Conservation (phyloP, 129 eudicot species). For the Saussurea involucrata region DNA sequence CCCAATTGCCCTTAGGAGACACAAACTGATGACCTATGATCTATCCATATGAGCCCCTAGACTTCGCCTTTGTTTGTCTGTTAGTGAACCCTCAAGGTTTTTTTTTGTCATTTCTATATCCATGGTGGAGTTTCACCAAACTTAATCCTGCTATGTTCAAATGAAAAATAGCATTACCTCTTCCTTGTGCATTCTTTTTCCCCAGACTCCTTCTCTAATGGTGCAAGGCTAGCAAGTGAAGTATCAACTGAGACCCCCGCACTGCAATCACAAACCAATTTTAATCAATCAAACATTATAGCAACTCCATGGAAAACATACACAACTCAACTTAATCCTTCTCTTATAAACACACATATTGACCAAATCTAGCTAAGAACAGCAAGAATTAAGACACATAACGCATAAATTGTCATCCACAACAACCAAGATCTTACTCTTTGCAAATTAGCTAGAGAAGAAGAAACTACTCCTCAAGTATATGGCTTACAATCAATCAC, state of each 20-base stretch:
- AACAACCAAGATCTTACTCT: not conserved
- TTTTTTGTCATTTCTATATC: not conserved
- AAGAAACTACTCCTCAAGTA: not conserved
- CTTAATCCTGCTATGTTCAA: not conserved
- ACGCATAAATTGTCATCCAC: not conserved
- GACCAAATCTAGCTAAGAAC: slow-evolving; percentile 8
- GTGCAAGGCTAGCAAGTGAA: slow-evolving; percentile 36
- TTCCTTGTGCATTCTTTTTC: slow-evolving; percentile 54
- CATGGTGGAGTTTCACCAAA: not conserved
- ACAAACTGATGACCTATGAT: not conserved
- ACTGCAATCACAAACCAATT: slow-evolving; percentile 41
- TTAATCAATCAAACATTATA: not conserved
- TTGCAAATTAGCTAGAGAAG: not conserved
- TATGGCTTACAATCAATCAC: not conserved
- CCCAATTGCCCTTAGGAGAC: not conserved
- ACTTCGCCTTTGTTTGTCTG: not conserved
- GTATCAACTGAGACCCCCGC: slow-evolving; percentile 31
- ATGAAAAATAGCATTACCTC: slow-evolving; percentile 41
- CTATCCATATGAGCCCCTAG: not conserved
- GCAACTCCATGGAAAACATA: not conserved
- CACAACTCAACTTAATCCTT: not conserved
- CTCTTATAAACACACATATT: too few species aligned
- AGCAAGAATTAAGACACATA: not conserved
- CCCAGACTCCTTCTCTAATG: slow-evolving; percentile 34
- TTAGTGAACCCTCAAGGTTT: not conserved